A percentile compares a stretch with the other conserved stretches of the same genome.
Evolutionary conservation across 345 rosid species (phyloP).

Genomic region (Pistacia integerrima): DNA sequence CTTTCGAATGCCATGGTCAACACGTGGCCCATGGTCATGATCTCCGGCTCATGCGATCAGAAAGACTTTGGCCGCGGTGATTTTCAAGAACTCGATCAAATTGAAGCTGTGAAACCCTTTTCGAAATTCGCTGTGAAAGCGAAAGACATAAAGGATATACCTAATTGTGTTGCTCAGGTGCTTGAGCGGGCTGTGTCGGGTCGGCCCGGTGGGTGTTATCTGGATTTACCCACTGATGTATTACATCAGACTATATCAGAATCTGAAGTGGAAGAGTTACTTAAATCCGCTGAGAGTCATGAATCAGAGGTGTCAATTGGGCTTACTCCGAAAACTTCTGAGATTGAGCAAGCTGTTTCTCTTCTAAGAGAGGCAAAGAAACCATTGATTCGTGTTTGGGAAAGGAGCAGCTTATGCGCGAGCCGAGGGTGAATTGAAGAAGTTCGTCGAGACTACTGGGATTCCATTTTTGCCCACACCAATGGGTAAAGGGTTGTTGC

Average conservation of each 20-base stretch:
- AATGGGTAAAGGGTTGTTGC: slow-evolving; percentile 97
- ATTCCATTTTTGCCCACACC: slow-evolving; percentile 96
- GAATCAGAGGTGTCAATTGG: slow-evolving; percentile 18
- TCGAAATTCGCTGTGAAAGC: slow-evolving; percentile 73
- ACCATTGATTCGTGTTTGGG: slow-evolving; percentile 91
- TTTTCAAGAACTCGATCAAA: slow-evolving; percentile 93
- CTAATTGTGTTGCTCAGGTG: slow-evolving; percentile 72
- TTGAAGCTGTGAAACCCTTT: slow-evolving; percentile 80
- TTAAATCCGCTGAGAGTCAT: slow-evolving; percentile 34
- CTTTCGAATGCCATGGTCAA: slow-evolving; percentile 89
- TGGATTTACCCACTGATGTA: slow-evolving; percentile 89
- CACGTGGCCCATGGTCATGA: slow-evolving; percentile 88
- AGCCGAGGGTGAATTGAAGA: slow-evolving; percentile 75
- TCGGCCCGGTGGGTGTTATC: slow-evolving; percentile 90
- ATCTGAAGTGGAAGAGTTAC: slow-evolving; percentile 61
- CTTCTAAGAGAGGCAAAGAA: slow-evolving; percentile 72
- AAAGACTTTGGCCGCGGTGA: slow-evolving; percentile 79
- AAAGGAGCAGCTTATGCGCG: slow-evolving; percentile 91
- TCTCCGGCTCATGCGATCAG: slow-evolving; percentile 96
- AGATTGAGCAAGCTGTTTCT: slow-evolving; percentile 61
- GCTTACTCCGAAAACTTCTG: slow-evolving; percentile 31
- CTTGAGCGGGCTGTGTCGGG: slow-evolving; percentile 64
- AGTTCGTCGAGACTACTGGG: slow-evolving; percentile 70
- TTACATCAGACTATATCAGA: slow-evolving; percentile 73
- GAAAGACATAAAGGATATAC: slow-evolving; percentile 63